phyloP scores from a whole-genome alignment of 1,284 basidiomycete genomes.

The Testicularia cyperi region DNA sequence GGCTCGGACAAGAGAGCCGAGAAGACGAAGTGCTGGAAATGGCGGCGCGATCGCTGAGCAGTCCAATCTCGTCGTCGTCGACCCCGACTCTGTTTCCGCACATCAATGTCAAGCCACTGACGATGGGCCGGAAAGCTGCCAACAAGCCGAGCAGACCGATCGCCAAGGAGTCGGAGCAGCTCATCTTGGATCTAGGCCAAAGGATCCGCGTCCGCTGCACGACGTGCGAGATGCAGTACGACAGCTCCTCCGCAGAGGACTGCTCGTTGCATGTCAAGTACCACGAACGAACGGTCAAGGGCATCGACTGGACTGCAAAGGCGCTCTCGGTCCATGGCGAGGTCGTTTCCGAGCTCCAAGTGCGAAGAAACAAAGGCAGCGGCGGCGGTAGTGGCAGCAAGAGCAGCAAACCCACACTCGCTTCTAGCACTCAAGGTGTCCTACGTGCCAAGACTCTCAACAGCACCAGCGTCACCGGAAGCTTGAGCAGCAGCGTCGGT shows the following conservation, averaged over 20 bases:
- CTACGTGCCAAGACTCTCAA: neutral
- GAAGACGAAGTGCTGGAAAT: conserved; percentile 14
- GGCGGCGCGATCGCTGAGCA: conserved; percentile 5
- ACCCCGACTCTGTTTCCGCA: conserved; percentile 12
- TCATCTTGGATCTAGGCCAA: conserved; percentile 51
- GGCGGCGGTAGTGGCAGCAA: conserved; percentile 1
- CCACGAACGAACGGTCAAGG: conserved; percentile 41
- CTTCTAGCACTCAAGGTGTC: too few species aligned
- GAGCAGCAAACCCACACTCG: too few species aligned
- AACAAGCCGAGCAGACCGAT: too few species aligned
- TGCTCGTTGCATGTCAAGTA: conserved; percentile 37
- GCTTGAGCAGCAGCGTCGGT: neutral
- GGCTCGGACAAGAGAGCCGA: too few species aligned
- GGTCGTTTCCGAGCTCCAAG: conserved; percentile 7
- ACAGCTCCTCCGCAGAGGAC: conserved; percentile 42
- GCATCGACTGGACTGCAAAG: conserved; percentile 47
- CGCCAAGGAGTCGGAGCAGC: conserved; percentile 30
- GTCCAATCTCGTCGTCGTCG: conserved; percentile 13
- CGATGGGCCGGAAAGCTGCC: conserved; percentile 13
- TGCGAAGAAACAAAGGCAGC: conserved; percentile 7
- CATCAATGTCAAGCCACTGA: conserved; percentile 3
- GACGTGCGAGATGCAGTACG: conserved; percentile 53
- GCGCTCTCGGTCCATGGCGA: conserved; percentile 22
- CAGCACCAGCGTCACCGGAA: neutral
- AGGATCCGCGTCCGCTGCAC: conserved; percentile 38